Base-by-base conservation (phyloP, 2,329 filamentous ascomycete genomes). In the Canariomyces notabilis region DNA sequence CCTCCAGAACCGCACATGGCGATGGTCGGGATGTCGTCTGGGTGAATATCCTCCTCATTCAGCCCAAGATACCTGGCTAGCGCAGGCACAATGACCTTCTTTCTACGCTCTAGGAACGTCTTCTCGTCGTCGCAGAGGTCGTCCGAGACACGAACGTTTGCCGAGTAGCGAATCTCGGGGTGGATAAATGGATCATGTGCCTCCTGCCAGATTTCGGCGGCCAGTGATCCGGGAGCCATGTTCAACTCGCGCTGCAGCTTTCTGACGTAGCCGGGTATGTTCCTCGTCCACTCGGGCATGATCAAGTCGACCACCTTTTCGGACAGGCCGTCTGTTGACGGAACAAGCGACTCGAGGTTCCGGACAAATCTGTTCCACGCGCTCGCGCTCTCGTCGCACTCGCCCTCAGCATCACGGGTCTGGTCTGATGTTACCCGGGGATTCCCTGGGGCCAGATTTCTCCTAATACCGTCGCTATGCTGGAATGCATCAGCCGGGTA, bases 1-100 rank as follows among this genome's bases (percentile, higher is more conserved):
- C 93, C 93, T 8, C 93, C 93, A 2, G 91, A 97, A 7, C 90
- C 90, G 58, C 91, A 95, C 71, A 97, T 84, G 32, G 91, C 91
- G 62, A 98, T 96, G 2, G 83, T 82, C 1, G 93, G 93, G 6
- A 97, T 83, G 68, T 98, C 93, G 37, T 95, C 89, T 0, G 89
- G 87, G 59, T 97, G 81, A n/a, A 98, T 81, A 2, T 91, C 85
- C 12, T 79, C 73, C 61, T 90, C 88, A 0, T 84, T 72, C 5
- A 98, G 71, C 22, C 78, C 81, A 1, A 98, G 77, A 61, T 97
- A 98, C 42, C 74, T 82, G 2, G 90, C 89, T 42, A 98, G 70
- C 5, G 88, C 89, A 46, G 78, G 79, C 4, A 77, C 79, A 0
- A 85, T 84, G 39, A 86, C 76, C 49, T 72, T 73, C 61, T 80